Base-by-base conservation (phyloP, 345 rosid species). In the Diplotaxis tenuifolia region DNA sequence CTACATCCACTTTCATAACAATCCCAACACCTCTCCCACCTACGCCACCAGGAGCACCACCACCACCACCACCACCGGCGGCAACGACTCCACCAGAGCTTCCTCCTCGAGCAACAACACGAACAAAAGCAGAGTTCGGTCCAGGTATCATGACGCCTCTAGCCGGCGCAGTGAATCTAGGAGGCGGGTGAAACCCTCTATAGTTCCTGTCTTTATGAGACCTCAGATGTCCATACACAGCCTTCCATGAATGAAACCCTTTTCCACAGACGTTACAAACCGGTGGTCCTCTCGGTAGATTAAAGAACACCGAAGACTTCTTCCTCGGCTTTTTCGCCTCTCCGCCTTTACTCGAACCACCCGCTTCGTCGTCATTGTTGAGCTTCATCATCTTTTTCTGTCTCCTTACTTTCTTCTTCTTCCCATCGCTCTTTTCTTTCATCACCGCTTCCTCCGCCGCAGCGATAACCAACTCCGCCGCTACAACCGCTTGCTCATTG, bases 141-240 rank as follows among this genome's bases (percentile, higher is more conserved):
- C 62, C 75, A 1, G 62, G 70, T 27, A 75, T 69, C 3, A 21
- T 0, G 27, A 64, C 36, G 0, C 53, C 1, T 54, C 27, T 20
- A 22, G 22, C 7, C 4, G 65, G 76, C 1, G 65, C 57, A n/a
- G 78, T 58, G 0, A 70, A 69, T 0, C 55, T 81, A 3, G 79
- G 85, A 6, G 87, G 87, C 2, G 71, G 80, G 21, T 47, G 52
- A 28, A 62, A 59, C 5, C 73, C 77, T 10, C 20, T 62, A 16
- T 71, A 52, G 16, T 40, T 66, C 5, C 64, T 65, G 0, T 67
- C 63, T 7, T 55, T 75, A 9, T 84, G 87, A 6, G 56, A 28
- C 36, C 82, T 73, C 70, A 82, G 18, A 5, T 84, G 88, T 0
- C 86, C 84, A 6, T 79, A 81, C 0, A 82, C 76, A 0, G 74